Conservation (phyloP, 1,284 basidiomycete genomes). For the Abortiporus biennis region DNA sequence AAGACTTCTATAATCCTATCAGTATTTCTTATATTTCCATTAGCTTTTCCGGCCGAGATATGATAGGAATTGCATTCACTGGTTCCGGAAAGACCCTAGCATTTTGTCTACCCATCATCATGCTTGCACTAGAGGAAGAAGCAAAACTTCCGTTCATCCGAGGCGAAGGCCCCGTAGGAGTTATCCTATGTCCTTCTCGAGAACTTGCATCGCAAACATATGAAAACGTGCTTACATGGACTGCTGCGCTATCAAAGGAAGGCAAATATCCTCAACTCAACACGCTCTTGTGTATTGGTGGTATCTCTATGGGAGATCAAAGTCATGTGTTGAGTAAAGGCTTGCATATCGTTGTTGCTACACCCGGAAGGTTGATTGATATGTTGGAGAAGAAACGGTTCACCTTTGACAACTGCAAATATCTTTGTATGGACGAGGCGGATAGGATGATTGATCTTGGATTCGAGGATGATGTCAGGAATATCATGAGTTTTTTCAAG, state of each 20-base stretch:
- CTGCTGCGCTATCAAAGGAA: conserved; percentile 71
- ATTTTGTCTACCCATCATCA: conserved; percentile 91
- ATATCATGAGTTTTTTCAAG: conserved; percentile 98
- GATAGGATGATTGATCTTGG: conserved; percentile 99
- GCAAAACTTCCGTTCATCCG: conserved; percentile 82
- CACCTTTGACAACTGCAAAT: conserved; percentile 89
- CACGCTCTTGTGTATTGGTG: conserved; percentile 91
- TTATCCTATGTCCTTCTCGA: conserved; percentile 93
- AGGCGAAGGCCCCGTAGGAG: conserved; percentile 93
- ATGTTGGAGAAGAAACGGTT: conserved; percentile 95
- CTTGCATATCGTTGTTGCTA: conserved; percentile 94
- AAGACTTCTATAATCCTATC: neutral
- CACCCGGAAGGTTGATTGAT: conserved; percentile 93
- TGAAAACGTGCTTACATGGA: conserved; percentile 89
- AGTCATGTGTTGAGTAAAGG: conserved; percentile 85
- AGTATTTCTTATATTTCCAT: conserved; percentile 4
- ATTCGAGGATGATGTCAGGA: conserved; percentile 97
- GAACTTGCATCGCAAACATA: conserved; percentile 95
- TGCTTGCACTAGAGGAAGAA: conserved; percentile 94
- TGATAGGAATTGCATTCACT: conserved; percentile 87
- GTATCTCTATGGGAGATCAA: conserved; percentile 97
- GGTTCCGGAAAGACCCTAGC: conserved; percentile 75
- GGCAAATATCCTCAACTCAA: conserved; percentile 83
- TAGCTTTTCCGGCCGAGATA: conserved; percentile 86
- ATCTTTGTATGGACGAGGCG: conserved; percentile 97